Base-by-base conservation (phyloP, 345 rosid genomes). In the Cardiospermum halicacabum region DNA sequence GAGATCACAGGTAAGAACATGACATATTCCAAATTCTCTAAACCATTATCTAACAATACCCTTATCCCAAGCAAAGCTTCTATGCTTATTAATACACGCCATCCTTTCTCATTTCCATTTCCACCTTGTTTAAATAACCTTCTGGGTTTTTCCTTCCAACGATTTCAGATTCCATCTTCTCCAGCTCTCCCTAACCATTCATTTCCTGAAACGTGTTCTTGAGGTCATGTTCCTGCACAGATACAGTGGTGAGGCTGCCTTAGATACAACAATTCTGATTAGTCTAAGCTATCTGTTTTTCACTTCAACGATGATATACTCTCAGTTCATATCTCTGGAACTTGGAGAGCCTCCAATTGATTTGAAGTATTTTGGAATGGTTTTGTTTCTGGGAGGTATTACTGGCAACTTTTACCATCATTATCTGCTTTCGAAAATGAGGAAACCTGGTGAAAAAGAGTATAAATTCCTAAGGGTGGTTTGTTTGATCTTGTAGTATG, bases 341-440 rank as follows among this genome's bases (percentile, higher is more conserved):
- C 37, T 77, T 0, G 34, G 76, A 0, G 85, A 63, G 42, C 91
- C 92, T 12, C 1, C 19, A 4, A 57, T 81, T 3, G 80, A 91
- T 68, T 7, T 80, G 43, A 81, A 65, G 57, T 67, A 60, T 67
- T 27, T 63, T 0, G 96, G 98, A 5, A 27, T 75, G 7, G 13
- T 63, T 3, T n/a, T 93, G 53, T 86, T 86, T 63, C 53, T 80
- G 2, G 15, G 83, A 30, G 96, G 96, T 28, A 74, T 84, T 8
- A 53, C 27, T 32, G 98, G 96, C 4, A 89, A 92, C 74, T 75
- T 92, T 42, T 88, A 92, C 76, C 96, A 88, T 74, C 98, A 92
- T 65, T 58, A 28, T 47, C 72, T 89, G 16, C 85, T 92, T 4
- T 84, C 96, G 67, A 75, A 71, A 40, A 72, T 88, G 11, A 82